phyloP scores from a whole-genome alignment of 2,329 filamentous ascomycete species.

The Geosmithia putterillii region DNA sequence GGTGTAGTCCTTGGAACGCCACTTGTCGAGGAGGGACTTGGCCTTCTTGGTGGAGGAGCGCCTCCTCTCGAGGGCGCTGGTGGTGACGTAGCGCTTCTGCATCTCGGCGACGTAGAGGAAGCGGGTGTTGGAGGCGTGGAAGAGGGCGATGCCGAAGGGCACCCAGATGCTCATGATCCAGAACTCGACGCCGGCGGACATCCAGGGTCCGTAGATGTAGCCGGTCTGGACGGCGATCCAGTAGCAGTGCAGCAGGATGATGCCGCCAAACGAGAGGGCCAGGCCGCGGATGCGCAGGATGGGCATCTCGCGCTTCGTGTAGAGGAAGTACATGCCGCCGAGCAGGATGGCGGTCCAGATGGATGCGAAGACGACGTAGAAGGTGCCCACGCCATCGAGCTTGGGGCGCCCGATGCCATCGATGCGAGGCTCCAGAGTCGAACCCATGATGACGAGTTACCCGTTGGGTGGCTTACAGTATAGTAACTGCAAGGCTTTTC shows the following conservation, averaged over 20 bases:
- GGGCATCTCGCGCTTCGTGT: conserved; percentile 19
- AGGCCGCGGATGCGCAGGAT: conserved; percentile 26
- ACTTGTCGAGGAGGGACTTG: conserved; percentile 20
- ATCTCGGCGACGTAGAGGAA: conserved; percentile 44
- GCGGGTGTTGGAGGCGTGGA: conserved; percentile 49
- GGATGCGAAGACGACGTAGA: conserved; percentile 4
- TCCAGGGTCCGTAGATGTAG: conserved; percentile 20
- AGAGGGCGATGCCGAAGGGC: conserved; percentile 51
- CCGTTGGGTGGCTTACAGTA: neutral
- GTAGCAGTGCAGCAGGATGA: conserved; percentile 26
- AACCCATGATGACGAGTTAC: neutral
- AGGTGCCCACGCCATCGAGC: conserved; percentile 4
- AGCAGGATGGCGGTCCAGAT: conserved; percentile 5
- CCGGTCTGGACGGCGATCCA: conserved; percentile 24
- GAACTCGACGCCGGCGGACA: conserved; percentile 40
- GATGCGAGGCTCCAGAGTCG: neutral
- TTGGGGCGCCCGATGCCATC: neutral
- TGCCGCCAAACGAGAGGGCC: conserved; percentile 23
- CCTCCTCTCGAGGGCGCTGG: neutral
- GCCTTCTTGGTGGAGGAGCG: conserved; percentile 4
- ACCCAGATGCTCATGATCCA: conserved; percentile 55
- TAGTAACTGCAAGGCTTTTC: neutral
- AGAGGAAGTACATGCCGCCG: conserved; percentile 24
- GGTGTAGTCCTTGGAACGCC: conserved; percentile 29
- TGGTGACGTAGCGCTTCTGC: conserved; percentile 22